Evolutionary conservation across 345 rosid species (phyloP).

Genomic region (Lumnitzera littorea): DNA sequence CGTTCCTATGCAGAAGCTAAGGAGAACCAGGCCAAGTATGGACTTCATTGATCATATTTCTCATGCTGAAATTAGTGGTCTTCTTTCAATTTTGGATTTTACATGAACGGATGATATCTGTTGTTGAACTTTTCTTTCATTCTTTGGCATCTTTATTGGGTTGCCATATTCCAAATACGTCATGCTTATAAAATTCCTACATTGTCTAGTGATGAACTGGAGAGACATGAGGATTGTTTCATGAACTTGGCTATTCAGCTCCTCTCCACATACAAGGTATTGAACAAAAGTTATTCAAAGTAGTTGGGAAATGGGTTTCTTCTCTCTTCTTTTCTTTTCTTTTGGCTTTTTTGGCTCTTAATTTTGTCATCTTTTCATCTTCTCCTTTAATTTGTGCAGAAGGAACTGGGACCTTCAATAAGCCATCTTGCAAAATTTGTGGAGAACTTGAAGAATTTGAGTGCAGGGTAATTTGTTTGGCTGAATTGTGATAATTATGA

Average conservation of each 20-base stretch:
- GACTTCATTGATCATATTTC: constrained; percentile 7
- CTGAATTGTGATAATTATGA: constrained; percentile 5
- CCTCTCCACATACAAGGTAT: constrained; percentile 74
- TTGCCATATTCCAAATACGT: constrained; percentile 5
- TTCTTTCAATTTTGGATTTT: neutral
- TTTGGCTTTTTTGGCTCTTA: neutral
- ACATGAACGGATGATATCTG: neutral
- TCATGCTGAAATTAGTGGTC: too few relatives aligned
- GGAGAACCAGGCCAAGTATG: constrained; percentile 74
- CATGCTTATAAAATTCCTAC: constrained; percentile 18
- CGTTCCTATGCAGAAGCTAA: constrained; percentile 50
- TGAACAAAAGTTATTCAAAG: neutral
- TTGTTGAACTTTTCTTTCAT: neutral
- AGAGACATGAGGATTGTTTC: constrained; percentile 75
- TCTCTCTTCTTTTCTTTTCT: neutral
- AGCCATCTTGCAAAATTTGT: constrained; percentile 67
- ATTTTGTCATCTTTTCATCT: constrained; percentile 3
- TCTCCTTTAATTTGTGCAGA: constrained; percentile 30
- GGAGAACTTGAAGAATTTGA: constrained; percentile 74
- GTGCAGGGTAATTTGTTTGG: constrained; percentile 43
- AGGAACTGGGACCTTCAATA: constrained; percentile 70
- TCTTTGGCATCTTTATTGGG: too few relatives aligned
- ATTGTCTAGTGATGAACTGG: constrained; percentile 61
- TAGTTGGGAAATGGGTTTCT: neutral
- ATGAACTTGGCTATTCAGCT: constrained; percentile 54